A percentile compares a stretch with the other conserved stretches of the same genome.
Conservation (phyloP, 352 stramenopile species). For the Pythium rhizo-oryzae region DNA sequence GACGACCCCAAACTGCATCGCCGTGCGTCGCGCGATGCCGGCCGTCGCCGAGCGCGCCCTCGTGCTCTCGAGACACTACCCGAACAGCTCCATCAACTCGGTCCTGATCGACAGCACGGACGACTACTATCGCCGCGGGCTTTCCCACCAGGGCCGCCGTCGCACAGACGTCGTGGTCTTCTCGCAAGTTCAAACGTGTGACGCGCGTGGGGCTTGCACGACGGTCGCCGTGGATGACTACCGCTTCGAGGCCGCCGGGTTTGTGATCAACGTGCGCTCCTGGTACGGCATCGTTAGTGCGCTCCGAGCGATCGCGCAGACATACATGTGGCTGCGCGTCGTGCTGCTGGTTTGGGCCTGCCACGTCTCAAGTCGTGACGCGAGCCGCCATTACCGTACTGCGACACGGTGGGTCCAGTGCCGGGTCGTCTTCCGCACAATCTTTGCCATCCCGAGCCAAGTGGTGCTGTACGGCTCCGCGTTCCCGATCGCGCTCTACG, state of each 20-base stretch:
- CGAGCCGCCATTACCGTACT: background rate
- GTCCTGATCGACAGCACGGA: constrained; percentile 29
- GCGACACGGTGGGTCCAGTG: constrained; percentile 10
- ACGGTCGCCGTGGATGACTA: constrained; percentile 25
- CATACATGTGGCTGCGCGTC: constrained; percentile 41
- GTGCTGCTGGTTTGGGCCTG: constrained; percentile 30
- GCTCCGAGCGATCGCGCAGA: constrained; percentile 33
- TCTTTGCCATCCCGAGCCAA: constrained; percentile 51
- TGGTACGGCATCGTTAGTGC: constrained; percentile 7
- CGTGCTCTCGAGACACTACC: constrained; percentile 8
- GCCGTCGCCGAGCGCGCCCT: constrained; percentile 4
- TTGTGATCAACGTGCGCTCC: background rate
- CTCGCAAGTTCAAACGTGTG: constrained; percentile 10
- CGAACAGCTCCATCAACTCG: constrained; percentile 17
- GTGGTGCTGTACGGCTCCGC: constrained; percentile 50
- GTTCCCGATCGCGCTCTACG: constrained; percentile 49
- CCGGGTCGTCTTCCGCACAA: constrained; percentile 2
- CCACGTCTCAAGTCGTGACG: background rate
- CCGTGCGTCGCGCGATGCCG: background rate
- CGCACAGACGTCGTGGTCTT: constrained; percentile 26
- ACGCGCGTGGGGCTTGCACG: background rate
- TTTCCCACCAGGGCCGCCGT: constrained; percentile 17
- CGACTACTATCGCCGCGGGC: constrained; percentile 3
- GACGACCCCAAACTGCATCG: too few species aligned
- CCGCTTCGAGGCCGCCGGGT: background rate